These are phyloP conservation scores for Exophiala bonariae DNA, from an alignment of 2,329 filamentous ascomycete genomes.

Conservation along the genomic window DNA sequence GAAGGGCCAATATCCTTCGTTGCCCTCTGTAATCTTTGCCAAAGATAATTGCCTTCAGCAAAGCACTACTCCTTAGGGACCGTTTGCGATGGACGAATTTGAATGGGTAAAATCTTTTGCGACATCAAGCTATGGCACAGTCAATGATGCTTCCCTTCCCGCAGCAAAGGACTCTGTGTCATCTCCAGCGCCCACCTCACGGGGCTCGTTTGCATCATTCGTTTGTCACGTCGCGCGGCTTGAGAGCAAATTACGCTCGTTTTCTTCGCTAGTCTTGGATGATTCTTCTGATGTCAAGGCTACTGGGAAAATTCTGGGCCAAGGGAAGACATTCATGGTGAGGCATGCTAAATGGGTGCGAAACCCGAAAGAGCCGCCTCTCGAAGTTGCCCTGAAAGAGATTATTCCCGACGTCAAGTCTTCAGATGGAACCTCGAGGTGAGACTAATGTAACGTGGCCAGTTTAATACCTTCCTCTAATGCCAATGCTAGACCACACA, in stretches of 20 bases:
- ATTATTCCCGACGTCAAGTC: neutral
- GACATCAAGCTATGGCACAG: slow-evolving; percentile 2
- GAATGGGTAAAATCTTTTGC: slow-evolving; percentile 5
- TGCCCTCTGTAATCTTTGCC: too few relatives aligned
- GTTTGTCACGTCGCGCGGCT: slow-evolving; percentile 6
- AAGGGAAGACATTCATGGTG: slow-evolving; percentile 7
- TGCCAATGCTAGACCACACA: neutral
- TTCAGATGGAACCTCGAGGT: slow-evolving; percentile 1
- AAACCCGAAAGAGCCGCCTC: slow-evolving; percentile 1
- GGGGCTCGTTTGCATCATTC: slow-evolving; percentile 3
- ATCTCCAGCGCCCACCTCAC: neutral
- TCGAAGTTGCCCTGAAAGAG: slow-evolving; percentile 4
- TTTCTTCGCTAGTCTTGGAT: slow-evolving; percentile 5
- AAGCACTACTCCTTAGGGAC: too few relatives aligned
- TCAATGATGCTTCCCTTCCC: neutral
- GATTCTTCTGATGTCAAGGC: slow-evolving; percentile 4
- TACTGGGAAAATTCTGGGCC: slow-evolving; percentile 2
- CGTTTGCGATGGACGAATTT: slow-evolving; percentile 1
- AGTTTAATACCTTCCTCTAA: neutral
- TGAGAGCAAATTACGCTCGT: slow-evolving; percentile 3
- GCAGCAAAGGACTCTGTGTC: neutral
- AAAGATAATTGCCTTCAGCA: too few relatives aligned
- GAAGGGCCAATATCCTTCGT: neutral
- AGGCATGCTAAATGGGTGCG: slow-evolving; percentile 4
- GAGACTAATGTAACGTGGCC: neutral